phyloP scores from a whole-genome alignment of 441 rosid species.

The Brassica balearica region DNA sequence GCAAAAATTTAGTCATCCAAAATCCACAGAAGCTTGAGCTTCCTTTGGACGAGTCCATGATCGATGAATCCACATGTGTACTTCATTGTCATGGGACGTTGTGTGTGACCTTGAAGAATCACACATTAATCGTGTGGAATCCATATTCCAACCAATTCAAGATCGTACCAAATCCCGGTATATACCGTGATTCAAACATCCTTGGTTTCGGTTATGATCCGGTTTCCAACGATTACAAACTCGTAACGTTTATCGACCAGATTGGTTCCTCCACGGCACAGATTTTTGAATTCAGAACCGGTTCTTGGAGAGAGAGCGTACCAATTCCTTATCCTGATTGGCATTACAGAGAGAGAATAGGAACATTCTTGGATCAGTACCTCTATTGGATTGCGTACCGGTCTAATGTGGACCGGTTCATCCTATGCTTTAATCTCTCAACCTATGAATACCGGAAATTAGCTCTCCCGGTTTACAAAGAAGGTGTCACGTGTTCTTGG shows the following conservation, averaged over 20 bases:
- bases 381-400: constrained; percentile 45
- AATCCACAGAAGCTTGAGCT: constrained; percentile 10
- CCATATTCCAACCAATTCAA: constrained; percentile 38
- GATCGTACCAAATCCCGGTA: constrained; percentile 37
- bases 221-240: constrained; percentile 35
- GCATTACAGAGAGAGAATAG: constrained; percentile 40
- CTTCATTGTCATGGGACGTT: constrained; percentile 42
- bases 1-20: neutral
- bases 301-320: constrained; percentile 30
- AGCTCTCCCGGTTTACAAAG: constrained; percentile 18
- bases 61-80: constrained; percentile 34
- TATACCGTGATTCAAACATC: constrained; percentile 28
- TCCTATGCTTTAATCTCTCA: constrained; percentile 34
- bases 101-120: constrained; percentile 37
- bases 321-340: constrained; percentile 36
- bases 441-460: constrained; percentile 34
- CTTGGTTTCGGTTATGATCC: constrained; percentile 41
- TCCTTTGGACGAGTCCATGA: constrained; percentile 31
- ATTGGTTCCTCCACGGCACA: constrained; percentile 24
- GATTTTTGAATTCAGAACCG: constrained; percentile 29
- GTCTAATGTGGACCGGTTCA: constrained; percentile 35
- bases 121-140: constrained; percentile 36
- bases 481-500: constrained; percentile 29
- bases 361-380: constrained; percentile 29
- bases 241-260: constrained; percentile 40